A percentile compares a stretch with the other conserved stretches of the same genome.
These are phyloP conservation scores for Canavalia ensiformis DNA, from an alignment of 306 rosid genomes.

Conservation along the genomic window DNA sequence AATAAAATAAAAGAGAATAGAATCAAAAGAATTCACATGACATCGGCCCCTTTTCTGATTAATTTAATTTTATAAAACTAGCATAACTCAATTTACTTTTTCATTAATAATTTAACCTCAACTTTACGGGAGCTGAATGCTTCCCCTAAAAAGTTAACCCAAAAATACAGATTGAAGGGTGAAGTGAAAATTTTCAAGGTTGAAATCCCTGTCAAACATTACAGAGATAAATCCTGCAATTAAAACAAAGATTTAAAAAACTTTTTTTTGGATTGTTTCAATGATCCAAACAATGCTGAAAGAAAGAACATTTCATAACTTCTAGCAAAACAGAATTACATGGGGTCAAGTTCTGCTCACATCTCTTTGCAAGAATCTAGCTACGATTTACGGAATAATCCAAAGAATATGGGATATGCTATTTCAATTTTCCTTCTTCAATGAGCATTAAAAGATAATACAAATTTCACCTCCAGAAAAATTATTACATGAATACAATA, in stretches of 20 bases:
- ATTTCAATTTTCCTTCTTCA: constrained; percentile 23
- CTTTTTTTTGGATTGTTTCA: no score
- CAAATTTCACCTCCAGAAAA: constrained; percentile 5
- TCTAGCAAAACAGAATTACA: background rate
- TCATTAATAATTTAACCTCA: background rate
- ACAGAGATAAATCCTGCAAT: no score
- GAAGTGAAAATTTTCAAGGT: no score
- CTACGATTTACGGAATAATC: background rate
- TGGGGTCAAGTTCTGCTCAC: constrained; percentile 5
- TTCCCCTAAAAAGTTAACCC: background rate
- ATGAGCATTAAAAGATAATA: constrained; percentile 32
- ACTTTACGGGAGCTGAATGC: background rate
- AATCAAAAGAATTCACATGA: no score
- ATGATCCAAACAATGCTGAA: background rate
- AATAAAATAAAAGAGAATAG: no score
- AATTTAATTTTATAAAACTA: no score
- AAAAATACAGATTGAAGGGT: background rate
- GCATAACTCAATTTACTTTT: background rate
- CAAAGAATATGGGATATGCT: constrained; percentile 29
- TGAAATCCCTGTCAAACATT: no score
- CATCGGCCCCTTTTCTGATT: no score
- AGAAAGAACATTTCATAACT: background rate
- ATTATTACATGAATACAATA: constrained; percentile 34
- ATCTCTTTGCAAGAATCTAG: constrained; percentile 2
- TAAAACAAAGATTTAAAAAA: no score